Percentiles rank a stretch among this genome's conserved stretches.
These are phyloP conservation scores for Aureobasidium namibiae DNA, from an alignment of 2,329 filamentous ascomycete species.

Conservation along the genomic window DNA sequence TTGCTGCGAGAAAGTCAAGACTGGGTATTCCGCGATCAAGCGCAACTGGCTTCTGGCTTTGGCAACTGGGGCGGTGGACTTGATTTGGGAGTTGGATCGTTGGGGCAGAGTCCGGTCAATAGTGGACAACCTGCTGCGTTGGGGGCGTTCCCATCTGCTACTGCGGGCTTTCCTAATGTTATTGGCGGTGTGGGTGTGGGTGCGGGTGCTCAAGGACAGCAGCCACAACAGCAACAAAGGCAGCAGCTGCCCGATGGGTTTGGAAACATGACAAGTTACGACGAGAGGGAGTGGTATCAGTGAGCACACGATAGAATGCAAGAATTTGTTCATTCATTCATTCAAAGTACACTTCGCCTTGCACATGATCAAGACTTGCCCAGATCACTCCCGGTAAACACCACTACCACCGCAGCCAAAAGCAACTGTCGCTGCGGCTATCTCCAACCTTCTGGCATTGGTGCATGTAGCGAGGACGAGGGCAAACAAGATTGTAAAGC, in stretches of 20 bases:
- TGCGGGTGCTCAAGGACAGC: too few relatives aligned
- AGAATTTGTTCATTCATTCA: neutral
- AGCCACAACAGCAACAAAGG: neutral
- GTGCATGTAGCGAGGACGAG: neutral
- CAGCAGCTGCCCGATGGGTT: neutral
- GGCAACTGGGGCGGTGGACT: constrained; percentile 46
- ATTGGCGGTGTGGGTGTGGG: neutral
- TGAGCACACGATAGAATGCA: neutral
- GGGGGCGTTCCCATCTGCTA: neutral
- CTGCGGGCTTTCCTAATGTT: neutral
- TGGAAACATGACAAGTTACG: constrained; percentile 11
- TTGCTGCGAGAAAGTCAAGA: constrained; percentile 52
- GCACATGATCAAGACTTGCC: neutral
- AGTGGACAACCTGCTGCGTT: neutral
- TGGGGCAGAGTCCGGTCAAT: constrained; percentile 1
- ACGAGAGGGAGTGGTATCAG: constrained; percentile 14
- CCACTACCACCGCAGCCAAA: neutral
- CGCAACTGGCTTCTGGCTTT: constrained; percentile 51
- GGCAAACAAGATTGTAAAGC: neutral
- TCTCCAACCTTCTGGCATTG: neutral
- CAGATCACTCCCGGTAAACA: neutral
- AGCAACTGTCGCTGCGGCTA: neutral
- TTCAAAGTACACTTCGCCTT: neutral
- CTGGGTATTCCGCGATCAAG: constrained; percentile 54
- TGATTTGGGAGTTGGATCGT: neutral